Base-by-base conservation (phyloP, 2,329 filamentous ascomycete genomes). In the Metarhizium album region DNA sequence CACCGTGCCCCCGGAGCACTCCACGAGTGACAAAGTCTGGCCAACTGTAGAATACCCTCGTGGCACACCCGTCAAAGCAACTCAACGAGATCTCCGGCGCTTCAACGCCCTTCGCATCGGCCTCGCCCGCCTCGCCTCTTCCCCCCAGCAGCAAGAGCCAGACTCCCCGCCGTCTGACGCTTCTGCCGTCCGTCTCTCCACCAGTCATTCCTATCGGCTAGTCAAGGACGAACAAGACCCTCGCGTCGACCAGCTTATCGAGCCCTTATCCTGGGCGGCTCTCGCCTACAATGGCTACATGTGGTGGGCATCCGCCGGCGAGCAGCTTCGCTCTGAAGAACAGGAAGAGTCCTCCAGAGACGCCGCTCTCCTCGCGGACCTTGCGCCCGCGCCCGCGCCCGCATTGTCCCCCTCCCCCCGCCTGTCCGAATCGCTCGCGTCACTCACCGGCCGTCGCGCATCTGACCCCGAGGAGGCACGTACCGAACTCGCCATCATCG, bases 281-380 rank as follows among this genome's bases (percentile, higher is more conserved):
- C 76, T 91, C 24, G 87, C 87, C 4, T 93, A 91, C 67, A 81
- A 79, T 50, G 83, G 85, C 23, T 90, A 91, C 70, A 88, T 91
- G 78, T 93, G 87, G 87, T 93, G 88, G 87, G 87, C 87, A 2
- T 88, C 84, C 16, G 86, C 87, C 0, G 87, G 87, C 52, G 87
- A 93, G 67, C 79, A 84, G 64, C 71, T 78, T 7, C 74, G 77
- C 18, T 73, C 78, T 47, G 78, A 80, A 48, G 77, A 83, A 55
- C 74, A 78, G 20, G 80, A 84, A 56, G 79, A 82, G 58, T 64
- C 68, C 46, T 73, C 70, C 45, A 73, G 71, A 45, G 82, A 84
- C 59, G 70, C 73, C 7, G 66, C 73, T 2, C 72, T 84, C 3
- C 71, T 84, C 4, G 74, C 74, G 0, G 78, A 80, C 48, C 59